Evolutionary conservation across 306 rosid species (phyloP).

Genomic region (Trifolium fragiferum): DNA sequence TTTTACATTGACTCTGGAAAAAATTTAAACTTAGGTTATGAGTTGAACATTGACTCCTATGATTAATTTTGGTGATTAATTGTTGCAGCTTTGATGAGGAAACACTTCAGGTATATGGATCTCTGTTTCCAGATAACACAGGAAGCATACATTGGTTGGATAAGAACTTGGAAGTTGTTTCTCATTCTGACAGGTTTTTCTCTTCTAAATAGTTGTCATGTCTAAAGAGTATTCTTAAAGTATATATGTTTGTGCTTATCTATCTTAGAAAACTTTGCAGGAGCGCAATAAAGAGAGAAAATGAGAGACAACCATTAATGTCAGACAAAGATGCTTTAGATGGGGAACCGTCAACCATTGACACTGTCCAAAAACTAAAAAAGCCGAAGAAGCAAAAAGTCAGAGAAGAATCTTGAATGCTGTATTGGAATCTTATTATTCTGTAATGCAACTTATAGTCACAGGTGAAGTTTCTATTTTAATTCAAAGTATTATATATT

Average conservation of each 20-base stretch:
- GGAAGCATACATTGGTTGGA: slow-evolving; percentile 81
- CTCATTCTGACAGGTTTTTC: slow-evolving; percentile 55
- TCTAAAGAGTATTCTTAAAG: slow-evolving; percentile 1
- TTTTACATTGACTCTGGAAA: neutral
- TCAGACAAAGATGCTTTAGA: slow-evolving; percentile 39
- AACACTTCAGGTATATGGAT: slow-evolving; percentile 70
- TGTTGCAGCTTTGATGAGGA: slow-evolving; percentile 82
- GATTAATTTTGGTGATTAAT: slow-evolving; percentile 34
- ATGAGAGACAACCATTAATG: slow-evolving; percentile 43
- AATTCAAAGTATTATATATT: neutral
- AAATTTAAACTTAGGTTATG: neutral
- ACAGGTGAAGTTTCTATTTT: slow-evolving; percentile 39
- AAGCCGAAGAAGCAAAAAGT: slow-evolving; percentile 53
- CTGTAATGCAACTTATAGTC: slow-evolving; percentile 6
- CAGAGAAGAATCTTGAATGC: slow-evolving; percentile 46
- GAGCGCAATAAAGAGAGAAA: slow-evolving; percentile 57
- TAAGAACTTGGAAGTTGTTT: slow-evolving; percentile 51
- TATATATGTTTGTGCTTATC: slow-evolving; percentile 5
- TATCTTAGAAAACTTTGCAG: slow-evolving; percentile 40
- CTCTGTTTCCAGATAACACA: slow-evolving; percentile 67
- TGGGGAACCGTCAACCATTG: slow-evolving; percentile 36
- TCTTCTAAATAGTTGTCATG: neutral
- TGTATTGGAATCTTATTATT: slow-evolving; percentile 10
- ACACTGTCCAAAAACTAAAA: slow-evolving; percentile 42
- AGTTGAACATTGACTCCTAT: slow-evolving; percentile 28